Conservation (phyloP, 2,329 filamentous ascomycete genomes). For the Coniochaeta sp. region DNA sequence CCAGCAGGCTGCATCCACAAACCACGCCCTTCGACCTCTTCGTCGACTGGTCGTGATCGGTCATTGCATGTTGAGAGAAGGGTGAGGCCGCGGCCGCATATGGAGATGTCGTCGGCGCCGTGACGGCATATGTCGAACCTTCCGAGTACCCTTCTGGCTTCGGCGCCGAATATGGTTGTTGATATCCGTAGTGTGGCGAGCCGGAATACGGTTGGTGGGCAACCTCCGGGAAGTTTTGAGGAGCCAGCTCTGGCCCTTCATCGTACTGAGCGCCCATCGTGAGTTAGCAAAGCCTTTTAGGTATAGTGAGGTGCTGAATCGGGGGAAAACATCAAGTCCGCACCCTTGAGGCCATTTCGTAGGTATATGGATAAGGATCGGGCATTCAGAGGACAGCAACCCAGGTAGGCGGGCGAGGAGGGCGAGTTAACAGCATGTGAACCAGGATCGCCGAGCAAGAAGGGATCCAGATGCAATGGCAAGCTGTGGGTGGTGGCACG, state of each 20-base stretch:
- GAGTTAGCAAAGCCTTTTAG: background rate
- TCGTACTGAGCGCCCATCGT: slow-evolving; percentile 6
- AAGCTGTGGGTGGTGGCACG: background rate
- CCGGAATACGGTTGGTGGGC: background rate
- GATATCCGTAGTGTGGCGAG: slow-evolving; percentile 4
- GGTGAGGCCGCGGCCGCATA: background rate
- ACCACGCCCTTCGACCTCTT: slow-evolving; percentile 11
- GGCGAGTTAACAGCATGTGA: background rate
- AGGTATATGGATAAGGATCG: background rate
- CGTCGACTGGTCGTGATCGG: background rate
- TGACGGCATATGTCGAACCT: background rate
- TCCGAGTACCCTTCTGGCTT: background rate
- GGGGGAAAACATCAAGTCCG: background rate
- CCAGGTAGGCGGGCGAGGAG: background rate
- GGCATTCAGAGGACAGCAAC: background rate
- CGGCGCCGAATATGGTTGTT: background rate
- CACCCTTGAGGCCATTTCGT: background rate
- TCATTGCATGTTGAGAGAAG: background rate
- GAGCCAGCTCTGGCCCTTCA: slow-evolving; percentile 12
- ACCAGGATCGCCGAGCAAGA: background rate
- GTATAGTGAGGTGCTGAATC: background rate
- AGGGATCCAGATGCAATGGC: background rate
- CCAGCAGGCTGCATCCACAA: slow-evolving; percentile 27
- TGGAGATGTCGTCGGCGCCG: background rate
- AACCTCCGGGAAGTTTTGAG: slow-evolving; percentile 15